Evolutionary conservation across 192 early-diverging fungal species (phyloP).

Genomic region (Backusella morwellensis): DNA sequence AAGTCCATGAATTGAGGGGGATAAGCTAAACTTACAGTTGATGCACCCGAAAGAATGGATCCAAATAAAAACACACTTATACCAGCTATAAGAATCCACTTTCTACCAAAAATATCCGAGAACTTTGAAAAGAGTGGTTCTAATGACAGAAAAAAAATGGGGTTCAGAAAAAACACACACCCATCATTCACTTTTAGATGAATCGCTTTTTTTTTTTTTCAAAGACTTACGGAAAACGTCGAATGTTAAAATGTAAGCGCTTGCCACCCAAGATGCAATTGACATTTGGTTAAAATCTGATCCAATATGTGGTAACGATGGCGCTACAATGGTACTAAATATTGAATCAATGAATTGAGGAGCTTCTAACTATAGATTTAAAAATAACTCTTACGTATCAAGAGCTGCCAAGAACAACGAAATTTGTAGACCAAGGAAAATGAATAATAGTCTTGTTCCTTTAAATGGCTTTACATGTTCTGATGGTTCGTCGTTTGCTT

Average conservation of each 20-base stretch:
- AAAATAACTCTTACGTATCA: slow-evolving; percentile 5
- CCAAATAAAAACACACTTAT: slow-evolving; percentile 79
- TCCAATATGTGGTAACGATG: slow-evolving; percentile 67
- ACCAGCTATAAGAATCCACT: slow-evolving; percentile 69
- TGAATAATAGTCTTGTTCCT: neutral
- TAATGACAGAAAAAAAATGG: neutral
- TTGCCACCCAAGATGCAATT: slow-evolving; percentile 75
- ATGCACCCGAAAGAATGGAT: slow-evolving; percentile 75
- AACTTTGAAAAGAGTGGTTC: slow-evolving; percentile 72
- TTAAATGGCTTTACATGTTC: neutral
- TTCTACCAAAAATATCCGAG: slow-evolving; percentile 83
- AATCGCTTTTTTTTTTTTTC: neutral
- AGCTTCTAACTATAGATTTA: neutral
- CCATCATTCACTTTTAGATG: neutral
- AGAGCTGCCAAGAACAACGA: slow-evolving; percentile 21
- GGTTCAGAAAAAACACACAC: too few relatives aligned
- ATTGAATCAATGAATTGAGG: neutral
- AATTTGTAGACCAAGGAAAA: slow-evolving; percentile 12
- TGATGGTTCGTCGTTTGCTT: neutral
- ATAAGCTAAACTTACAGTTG: slow-evolving; percentile 42
- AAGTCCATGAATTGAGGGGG: neutral
- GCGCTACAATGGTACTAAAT: slow-evolving; percentile 73
- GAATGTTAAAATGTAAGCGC: slow-evolving; percentile 61
- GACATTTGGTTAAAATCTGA: slow-evolving; percentile 61
- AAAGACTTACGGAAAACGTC: slow-evolving; percentile 26